Base-by-base conservation (phyloP, 192 early-diverging fungal species). In the Podochytrium sp. region DNA sequence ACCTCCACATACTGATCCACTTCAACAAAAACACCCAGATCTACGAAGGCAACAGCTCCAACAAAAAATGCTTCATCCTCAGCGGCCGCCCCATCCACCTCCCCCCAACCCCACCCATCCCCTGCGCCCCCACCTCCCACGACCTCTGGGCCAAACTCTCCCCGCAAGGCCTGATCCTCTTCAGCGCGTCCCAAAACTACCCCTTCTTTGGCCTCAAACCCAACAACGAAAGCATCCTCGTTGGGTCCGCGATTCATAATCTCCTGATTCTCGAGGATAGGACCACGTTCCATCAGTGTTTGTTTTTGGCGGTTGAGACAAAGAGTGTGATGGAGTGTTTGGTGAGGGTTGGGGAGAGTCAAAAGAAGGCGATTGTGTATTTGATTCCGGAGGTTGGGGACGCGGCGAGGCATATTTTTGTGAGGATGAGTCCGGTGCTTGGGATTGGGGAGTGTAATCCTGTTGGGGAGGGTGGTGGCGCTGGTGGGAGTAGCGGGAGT, bases 31-130 rank as follows among this genome's bases (percentile, higher is more conserved):
- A n/a, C n/a, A n/a, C 4, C 42, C 67, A 87, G 72, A 82, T 87
- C 27, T 85, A 90, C 60, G 84, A 89, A 66, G 87, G 86, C 37
- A 76, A 74, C 40, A 75, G 47, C 37, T 63, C 38, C 74, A 89
- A 89, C 68, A 84, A 85, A 29, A 89, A 89, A 47, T 92, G 89
- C 69, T 86, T 90, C n/a, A 80, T 92, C 43, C 56, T 92, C 25
- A 83, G 85, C 2, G 90, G 86, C 30, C 81, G 90, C 30, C 86
- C 81, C 23, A 27, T 78, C 10, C 71, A 76, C 3, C 16, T 43
- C 5, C 32, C 56, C 16, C 18, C 57, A 0, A 51, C 37, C 25
- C 57, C 56, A n/a, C 27, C 34, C 1, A 25, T 35, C 34, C 52
- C 41, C 16, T 55, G 51, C 29, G 76, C 59, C 3, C 47, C 72